Conservation (phyloP, 495 filamentous ascomycete genomes). For the Rhypophila decipiens region DNA sequence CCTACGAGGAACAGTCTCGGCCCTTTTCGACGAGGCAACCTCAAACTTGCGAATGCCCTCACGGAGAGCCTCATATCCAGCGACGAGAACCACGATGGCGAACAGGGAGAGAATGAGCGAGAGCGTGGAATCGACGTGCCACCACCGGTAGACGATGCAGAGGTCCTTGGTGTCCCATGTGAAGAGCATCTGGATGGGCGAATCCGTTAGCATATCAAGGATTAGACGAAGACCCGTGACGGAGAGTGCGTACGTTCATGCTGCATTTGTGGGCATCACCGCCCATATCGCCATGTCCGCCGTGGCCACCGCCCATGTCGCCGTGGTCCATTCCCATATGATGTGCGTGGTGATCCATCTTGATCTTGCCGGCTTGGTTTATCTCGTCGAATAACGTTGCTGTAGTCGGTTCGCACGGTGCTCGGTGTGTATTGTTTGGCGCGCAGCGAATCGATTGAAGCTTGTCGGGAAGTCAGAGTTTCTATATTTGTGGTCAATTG, state of each 20-base stretch:
- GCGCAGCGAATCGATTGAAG: too few species aligned
- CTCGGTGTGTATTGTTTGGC: too few species aligned
- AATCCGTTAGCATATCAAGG: neutral
- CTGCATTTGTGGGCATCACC: slow-evolving; percentile 48
- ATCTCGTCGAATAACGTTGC: too few species aligned
- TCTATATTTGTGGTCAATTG: too few species aligned
- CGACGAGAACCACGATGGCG: slow-evolving; percentile 72
- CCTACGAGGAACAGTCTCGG: slow-evolving; percentile 52
- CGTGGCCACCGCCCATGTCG: slow-evolving; percentile 43
- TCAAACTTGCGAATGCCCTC: slow-evolving; percentile 73
- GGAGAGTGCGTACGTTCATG: slow-evolving; percentile 68
- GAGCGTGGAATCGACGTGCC: slow-evolving; percentile 69
- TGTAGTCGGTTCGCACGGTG: too few species aligned
- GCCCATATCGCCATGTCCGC: slow-evolving; percentile 14
- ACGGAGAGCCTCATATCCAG: slow-evolving; percentile 86
- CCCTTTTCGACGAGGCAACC: slow-evolving; percentile 45
- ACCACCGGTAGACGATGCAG: slow-evolving; percentile 89
- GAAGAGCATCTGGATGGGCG: slow-evolving; percentile 76
- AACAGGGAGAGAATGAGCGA: slow-evolving; percentile 75
- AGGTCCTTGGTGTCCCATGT: slow-evolving; percentile 89
- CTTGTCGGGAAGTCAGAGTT: too few species aligned
- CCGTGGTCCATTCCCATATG: slow-evolving; percentile 35
- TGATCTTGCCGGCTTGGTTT: neutral
- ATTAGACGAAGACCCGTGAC: neutral
- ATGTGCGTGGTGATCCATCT: slow-evolving; percentile 18